phyloP scores from a whole-genome alignment of 805 yeast genomes.

The Ogataea parapolymorpha region DNA sequence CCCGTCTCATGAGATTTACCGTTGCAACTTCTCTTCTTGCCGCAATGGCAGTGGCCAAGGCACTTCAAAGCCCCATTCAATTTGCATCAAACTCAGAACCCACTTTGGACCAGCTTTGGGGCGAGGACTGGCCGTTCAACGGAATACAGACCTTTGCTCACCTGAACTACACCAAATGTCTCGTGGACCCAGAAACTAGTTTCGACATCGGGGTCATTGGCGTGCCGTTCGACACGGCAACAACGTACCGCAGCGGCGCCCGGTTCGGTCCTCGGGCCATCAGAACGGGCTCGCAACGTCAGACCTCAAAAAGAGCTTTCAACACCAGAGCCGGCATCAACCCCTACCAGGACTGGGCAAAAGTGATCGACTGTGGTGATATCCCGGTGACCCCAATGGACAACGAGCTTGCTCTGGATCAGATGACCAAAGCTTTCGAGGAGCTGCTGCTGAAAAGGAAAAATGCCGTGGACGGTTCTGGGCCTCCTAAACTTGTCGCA shows the following conservation, averaged over 20 bases:
- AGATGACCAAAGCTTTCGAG: constrained; percentile 53
- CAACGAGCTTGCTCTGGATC: constrained; percentile 48
- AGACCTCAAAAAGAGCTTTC: constrained; percentile 64
- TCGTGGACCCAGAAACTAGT: constrained; percentile 40
- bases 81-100: constrained; percentile 21
- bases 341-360: constrained; percentile 50
- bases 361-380: constrained; percentile 53
- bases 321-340: constrained; percentile 54
- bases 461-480: constrained; percentile 23
- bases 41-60: neutral
- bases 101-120: constrained; percentile 63
- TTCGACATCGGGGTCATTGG: constrained; percentile 61
- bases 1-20: neutral
- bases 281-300: constrained; percentile 67
- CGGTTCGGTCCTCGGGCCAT: constrained; percentile 64
- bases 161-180: constrained; percentile 56
- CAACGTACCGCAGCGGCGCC: constrained; percentile 9
- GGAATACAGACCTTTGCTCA: constrained; percentile 76
- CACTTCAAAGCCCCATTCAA: neutral
- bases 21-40: neutral
- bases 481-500: constrained; percentile 63
- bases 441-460: constrained; percentile 43
- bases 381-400: constrained; percentile 61
- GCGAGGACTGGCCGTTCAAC: constrained; percentile 66
- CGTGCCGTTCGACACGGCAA: constrained; percentile 12